These are phyloP conservation scores for Pestalotiopsis sp. DNA, from an alignment of 2,329 filamentous ascomycete genomes.

Conservation along the genomic window DNA sequence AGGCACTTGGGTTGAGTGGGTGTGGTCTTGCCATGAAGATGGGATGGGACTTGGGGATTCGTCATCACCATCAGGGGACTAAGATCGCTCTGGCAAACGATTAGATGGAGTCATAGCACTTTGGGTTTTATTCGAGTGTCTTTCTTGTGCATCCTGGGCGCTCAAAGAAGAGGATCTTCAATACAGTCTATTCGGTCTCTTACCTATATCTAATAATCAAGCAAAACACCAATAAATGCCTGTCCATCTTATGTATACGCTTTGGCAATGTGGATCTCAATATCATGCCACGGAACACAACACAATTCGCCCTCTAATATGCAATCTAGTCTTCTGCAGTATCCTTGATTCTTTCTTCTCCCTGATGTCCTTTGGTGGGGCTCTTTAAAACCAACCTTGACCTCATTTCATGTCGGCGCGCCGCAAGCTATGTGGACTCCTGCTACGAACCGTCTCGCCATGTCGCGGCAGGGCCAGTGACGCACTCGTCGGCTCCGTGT, in stretches of 20 bases:
- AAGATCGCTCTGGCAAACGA: too few relatives aligned
- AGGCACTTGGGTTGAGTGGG: not conserved
- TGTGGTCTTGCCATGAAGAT: too few relatives aligned
- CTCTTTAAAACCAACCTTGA: not conserved
- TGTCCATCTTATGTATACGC: not conserved
- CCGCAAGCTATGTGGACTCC: constrained; percentile 1
- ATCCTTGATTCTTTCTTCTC: not conserved
- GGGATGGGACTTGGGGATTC: too few relatives aligned
- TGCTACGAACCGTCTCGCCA: constrained; percentile 1
- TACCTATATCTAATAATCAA: not conserved
- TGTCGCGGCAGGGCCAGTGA: not conserved
- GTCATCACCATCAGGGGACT: too few relatives aligned
- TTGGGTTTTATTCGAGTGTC: too few relatives aligned
- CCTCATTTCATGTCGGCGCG: not conserved
- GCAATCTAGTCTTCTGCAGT: not conserved
- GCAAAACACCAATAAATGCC: not conserved
- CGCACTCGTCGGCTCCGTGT: not conserved
- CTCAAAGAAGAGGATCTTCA: not conserved
- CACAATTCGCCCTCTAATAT: constrained; percentile 19
- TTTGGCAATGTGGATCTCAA: not conserved
- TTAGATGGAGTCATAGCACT: too few relatives aligned
- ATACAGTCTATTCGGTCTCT: not conserved
- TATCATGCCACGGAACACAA: not conserved
- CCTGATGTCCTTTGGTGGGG: not conserved
- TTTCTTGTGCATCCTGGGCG: not conserved